A percentile compares a stretch with the other conserved stretches of the same genome.
Conservation (phyloP, 164 flowering plant genomes). For the Paratinospora sagittata region DNA sequence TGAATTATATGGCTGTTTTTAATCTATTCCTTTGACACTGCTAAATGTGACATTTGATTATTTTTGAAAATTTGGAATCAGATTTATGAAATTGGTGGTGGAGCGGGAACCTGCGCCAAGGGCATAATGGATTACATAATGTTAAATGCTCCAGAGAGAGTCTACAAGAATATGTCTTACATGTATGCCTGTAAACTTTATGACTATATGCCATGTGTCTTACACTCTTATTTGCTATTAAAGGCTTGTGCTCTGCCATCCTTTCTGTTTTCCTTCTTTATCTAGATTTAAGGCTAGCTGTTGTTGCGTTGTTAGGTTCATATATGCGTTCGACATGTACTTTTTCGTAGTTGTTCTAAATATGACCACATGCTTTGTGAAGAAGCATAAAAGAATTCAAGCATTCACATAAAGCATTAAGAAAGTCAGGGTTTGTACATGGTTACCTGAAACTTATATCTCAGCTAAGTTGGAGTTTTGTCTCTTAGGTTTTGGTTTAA, state of each 20-base stretch:
- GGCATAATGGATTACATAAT: slow-evolving; percentile 96
- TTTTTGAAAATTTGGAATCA: slow-evolving; percentile 32
- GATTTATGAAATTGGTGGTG: slow-evolving; percentile 99
- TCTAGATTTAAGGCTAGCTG: neutral
- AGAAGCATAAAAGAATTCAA: neutral
- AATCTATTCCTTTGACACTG: neutral
- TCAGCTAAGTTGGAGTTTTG: neutral
- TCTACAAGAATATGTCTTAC: slow-evolving; percentile 84
- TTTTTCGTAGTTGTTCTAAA: too few species aligned
- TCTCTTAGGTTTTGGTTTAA: neutral
- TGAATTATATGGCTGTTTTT: neutral
- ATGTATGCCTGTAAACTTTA: slow-evolving; percentile 49
- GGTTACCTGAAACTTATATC: neutral
- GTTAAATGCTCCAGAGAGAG: slow-evolving; percentile 89
- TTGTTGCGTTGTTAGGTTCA: neutral
- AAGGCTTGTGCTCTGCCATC: slow-evolving; percentile 1
- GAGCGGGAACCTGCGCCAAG: slow-evolving; percentile 98
- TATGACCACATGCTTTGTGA: neutral
- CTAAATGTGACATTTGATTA: slow-evolving; percentile 11
- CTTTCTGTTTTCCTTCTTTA: neutral
- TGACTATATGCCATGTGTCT: neutral
- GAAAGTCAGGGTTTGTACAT: neutral
- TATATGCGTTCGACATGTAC: too few species aligned
- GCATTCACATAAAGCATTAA: neutral
- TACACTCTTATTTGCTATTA: neutral